Percentiles rank a stretch among this genome's conserved stretches.
phyloP scores from a whole-genome alignment of 78 protist species.

The Monosiga brevicollis region DNA sequence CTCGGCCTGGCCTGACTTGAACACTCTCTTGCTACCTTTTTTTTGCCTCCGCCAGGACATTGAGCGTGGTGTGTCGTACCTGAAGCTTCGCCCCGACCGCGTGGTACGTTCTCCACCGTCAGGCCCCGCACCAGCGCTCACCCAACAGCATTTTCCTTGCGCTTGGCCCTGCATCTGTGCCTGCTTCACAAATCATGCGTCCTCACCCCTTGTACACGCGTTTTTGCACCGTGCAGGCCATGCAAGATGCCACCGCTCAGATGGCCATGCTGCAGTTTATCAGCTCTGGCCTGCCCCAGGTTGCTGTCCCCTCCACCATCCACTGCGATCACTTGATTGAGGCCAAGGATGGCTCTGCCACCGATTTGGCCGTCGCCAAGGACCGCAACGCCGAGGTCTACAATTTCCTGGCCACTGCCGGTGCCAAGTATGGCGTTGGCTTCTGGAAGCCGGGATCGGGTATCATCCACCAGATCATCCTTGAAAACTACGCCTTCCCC shows the following conservation, averaged over 20 bases:
- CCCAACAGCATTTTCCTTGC: too few species aligned
- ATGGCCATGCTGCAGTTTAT: slow-evolving; percentile 93
- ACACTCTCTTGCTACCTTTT: background rate
- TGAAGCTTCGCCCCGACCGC: slow-evolving; percentile 84
- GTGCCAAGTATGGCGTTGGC: slow-evolving; percentile 59
- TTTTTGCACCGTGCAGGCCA: slow-evolving; percentile 28
- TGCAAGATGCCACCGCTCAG: slow-evolving; percentile 66
- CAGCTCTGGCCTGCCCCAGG: slow-evolving; percentile 74
- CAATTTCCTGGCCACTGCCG: slow-evolving; percentile 70
- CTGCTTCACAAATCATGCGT: too few species aligned
- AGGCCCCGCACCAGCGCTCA: too few species aligned
- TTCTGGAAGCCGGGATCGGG: slow-evolving; percentile 92
- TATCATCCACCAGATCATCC: slow-evolving; percentile 89
- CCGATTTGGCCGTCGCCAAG: slow-evolving; percentile 56
- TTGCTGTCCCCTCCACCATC: slow-evolving; percentile 85
- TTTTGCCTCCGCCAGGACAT: slow-evolving; percentile 3
- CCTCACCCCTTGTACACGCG: too few species aligned
- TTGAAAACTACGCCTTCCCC: slow-evolving; percentile 91
- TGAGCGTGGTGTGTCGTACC: slow-evolving; percentile 68
- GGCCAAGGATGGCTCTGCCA: slow-evolving; percentile 60
- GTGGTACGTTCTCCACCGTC: slow-evolving; percentile 38
- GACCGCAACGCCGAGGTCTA: slow-evolving; percentile 78
- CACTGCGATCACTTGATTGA: slow-evolving; percentile 92
- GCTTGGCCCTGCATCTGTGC: too few species aligned
- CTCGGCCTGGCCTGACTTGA: too few species aligned